These are phyloP conservation scores for Penicillium sclerotiorum DNA, from an alignment of 2,329 filamentous ascomycete genomes.

Conservation along the genomic window DNA sequence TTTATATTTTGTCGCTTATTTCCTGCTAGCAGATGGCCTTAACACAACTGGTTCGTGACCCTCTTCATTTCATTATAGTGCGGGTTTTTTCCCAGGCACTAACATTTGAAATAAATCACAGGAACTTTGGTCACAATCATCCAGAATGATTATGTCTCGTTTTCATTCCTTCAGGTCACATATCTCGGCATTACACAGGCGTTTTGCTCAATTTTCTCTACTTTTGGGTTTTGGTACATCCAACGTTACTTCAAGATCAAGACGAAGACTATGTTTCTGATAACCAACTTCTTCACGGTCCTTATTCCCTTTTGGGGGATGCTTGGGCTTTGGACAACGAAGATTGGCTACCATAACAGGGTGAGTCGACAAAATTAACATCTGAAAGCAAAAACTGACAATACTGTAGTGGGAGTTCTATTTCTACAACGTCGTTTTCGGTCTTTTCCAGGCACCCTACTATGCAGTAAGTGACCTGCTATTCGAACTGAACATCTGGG, in stretches of 20 bases:
- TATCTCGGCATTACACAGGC: conserved; percentile 47
- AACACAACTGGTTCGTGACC: conserved; percentile 40
- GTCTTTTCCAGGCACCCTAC: conserved; percentile 47
- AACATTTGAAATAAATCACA: no score
- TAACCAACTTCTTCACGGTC: conserved; percentile 46
- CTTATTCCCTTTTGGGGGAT: conserved; percentile 48
- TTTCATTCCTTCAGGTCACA: conserved; percentile 46
- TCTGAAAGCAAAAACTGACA: conserved; percentile 5
- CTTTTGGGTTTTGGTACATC: conserved; percentile 48
- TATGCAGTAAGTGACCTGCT: conserved; percentile 43
- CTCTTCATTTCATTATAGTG: no score
- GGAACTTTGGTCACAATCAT: conserved; percentile 44
- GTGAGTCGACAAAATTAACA: conserved; percentile 19
- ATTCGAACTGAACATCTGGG: no score
- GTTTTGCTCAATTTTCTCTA: conserved; percentile 41
- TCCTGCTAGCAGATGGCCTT: conserved; percentile 46
- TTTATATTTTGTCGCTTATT: conserved; percentile 46
- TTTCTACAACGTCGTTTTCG: conserved; percentile 48
- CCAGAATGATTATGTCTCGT: conserved; percentile 44
- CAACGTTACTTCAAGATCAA: conserved; percentile 45
- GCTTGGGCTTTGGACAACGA: conserved; percentile 44
- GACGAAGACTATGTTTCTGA: conserved; percentile 47
- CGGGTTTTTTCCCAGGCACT: no score
- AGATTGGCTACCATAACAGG: conserved; percentile 44
- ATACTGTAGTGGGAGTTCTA: conserved; percentile 43